These are phyloP conservation scores for Xylariomycetidae sp. DNA, from an alignment of 2,329 filamentous ascomycete genomes.

Conservation along the genomic window DNA sequence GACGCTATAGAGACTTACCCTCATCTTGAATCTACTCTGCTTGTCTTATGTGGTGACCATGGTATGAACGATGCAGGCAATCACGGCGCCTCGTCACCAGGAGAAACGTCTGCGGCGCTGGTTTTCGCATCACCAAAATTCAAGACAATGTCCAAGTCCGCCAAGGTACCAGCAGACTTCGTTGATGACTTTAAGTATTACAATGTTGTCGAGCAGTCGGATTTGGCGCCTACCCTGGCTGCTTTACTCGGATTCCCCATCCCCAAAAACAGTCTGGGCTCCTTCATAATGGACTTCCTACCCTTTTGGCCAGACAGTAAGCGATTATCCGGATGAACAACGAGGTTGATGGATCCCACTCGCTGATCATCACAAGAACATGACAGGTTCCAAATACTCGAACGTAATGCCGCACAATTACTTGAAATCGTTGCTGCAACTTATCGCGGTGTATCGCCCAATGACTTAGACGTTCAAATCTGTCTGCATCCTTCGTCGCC, in stretches of 20 bases:
- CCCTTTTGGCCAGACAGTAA: slow-evolving; percentile 67
- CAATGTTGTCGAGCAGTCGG: slow-evolving; percentile 81
- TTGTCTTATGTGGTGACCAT: slow-evolving; percentile 89
- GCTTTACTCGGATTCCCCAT: slow-evolving; percentile 83
- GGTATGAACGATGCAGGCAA: slow-evolving; percentile 99
- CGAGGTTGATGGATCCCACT: neutral
- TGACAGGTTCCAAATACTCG: slow-evolving; percentile 58
- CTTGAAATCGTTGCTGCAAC: slow-evolving; percentile 70
- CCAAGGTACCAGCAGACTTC: slow-evolving; percentile 51
- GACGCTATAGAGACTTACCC: slow-evolving; percentile 64
- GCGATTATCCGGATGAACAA: slow-evolving; percentile 9
- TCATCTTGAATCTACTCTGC: slow-evolving; percentile 72
- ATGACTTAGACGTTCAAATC: slow-evolving; percentile 14
- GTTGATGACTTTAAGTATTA: slow-evolving; percentile 79
- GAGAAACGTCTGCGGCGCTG: slow-evolving; percentile 89
- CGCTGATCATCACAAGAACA: slow-evolving; percentile 14
- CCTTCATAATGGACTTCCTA: slow-evolving; percentile 76
- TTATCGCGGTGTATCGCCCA: slow-evolving; percentile 49
- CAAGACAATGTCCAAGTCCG: slow-evolving; percentile 43
- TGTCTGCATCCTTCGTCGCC: slow-evolving; percentile 36
- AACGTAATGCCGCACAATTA: slow-evolving; percentile 78
- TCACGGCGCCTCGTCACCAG: slow-evolving; percentile 87
- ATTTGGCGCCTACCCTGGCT: slow-evolving; percentile 84
- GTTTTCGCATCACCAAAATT: slow-evolving; percentile 88
- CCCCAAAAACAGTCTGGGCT: slow-evolving; percentile 83